Evolutionary conservation across 75 land plant genomes (phyloP).

Genomic region (Picea sitchensis): DNA sequence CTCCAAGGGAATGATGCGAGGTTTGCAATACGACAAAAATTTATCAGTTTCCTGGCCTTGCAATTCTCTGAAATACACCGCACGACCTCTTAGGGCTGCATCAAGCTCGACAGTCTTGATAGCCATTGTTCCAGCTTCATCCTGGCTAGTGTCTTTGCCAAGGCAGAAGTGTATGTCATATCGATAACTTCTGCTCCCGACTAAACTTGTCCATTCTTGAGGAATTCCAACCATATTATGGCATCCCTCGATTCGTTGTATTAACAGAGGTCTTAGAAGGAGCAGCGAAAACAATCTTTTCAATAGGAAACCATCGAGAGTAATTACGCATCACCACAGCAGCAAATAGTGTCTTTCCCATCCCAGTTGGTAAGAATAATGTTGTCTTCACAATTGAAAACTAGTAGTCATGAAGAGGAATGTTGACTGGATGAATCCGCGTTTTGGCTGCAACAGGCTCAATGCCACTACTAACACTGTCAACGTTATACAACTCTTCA

Average conservation of each 20-base stretch:
- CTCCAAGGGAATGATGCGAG: conserved; percentile 28
- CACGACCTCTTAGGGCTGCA: conserved; percentile 35
- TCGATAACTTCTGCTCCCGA: conserved; percentile 29
- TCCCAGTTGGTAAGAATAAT: too few relatives aligned
- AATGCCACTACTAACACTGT: conserved; percentile 29
- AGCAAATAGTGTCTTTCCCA: too few relatives aligned
- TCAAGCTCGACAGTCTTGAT: conserved; percentile 30
- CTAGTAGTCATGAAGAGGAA: too few relatives aligned
- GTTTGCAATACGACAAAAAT: conserved; percentile 32
- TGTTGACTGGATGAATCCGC: conserved; percentile 80
- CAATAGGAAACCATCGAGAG: too few relatives aligned
- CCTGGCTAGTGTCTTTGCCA: conserved; percentile 45
- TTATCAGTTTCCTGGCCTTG: conserved; percentile 26
- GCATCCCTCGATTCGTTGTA: too few relatives aligned
- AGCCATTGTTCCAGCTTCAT: conserved; percentile 21
- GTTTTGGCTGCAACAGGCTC: conserved; percentile 74
- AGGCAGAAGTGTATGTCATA: conserved; percentile 48
- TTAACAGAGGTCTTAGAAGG: too few relatives aligned
- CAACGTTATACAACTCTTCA: too few relatives aligned
- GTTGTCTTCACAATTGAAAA: too few relatives aligned
- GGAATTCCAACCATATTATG: too few relatives aligned
- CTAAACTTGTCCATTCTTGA: conserved; percentile 38
- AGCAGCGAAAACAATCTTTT: too few relatives aligned
- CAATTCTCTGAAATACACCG: conserved; percentile 27
- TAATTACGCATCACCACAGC: too few relatives aligned